Percentiles rank a stretch among this genome's conserved stretches.
Evolutionary conservation across 306 rosid species (phyloP).

Genomic region (Vigna reflexopilosa): DNA sequence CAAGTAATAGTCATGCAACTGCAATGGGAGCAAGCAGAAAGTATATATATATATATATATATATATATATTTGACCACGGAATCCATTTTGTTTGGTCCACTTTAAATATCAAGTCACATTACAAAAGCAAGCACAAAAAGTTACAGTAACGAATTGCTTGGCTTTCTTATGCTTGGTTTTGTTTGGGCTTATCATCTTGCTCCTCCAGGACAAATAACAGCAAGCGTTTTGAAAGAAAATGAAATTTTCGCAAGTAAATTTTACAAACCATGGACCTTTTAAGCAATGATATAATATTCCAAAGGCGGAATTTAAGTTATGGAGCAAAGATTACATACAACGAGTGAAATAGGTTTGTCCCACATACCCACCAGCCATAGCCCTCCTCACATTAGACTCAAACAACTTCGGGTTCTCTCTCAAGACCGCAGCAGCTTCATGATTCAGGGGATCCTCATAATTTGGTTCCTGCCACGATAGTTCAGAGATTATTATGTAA

Average conservation of each 20-base stretch:
- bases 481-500: neutral
- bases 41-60: neutral
- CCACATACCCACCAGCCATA: slow-evolving; percentile 91
- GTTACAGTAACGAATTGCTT: slow-evolving; percentile 46
- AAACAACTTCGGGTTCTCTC: slow-evolving; percentile 77
- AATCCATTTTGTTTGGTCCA: slow-evolving; percentile 35
- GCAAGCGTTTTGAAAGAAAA: slow-evolving; percentile 35
- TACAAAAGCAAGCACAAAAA: slow-evolving; percentile 39
- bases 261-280: slow-evolving; percentile 58
- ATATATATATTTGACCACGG: neutral
- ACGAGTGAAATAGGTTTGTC: slow-evolving; percentile 74
- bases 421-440: slow-evolving; percentile 87
- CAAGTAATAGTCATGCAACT: neutral
- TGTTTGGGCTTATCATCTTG: slow-evolving; percentile 36
- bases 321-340: slow-evolving; percentile 59
- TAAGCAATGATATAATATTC: slow-evolving; percentile 46
- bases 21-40: neutral
- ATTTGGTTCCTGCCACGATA: slow-evolving; percentile 74
- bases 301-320: slow-evolving; percentile 36
- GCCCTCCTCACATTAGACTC: slow-evolving; percentile 87
- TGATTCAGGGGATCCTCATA: slow-evolving; percentile 93
- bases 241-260: slow-evolving; percentile 46
- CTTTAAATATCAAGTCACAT: slow-evolving; percentile 19
- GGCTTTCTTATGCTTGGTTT: slow-evolving; percentile 47
- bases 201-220: slow-evolving; percentile 45